A percentile compares a stretch with the other conserved stretches of the same genome.
phyloP scores from a whole-genome alignment of 2,329 filamentous ascomycete genomes.

The Penicillium verrucosum region DNA sequence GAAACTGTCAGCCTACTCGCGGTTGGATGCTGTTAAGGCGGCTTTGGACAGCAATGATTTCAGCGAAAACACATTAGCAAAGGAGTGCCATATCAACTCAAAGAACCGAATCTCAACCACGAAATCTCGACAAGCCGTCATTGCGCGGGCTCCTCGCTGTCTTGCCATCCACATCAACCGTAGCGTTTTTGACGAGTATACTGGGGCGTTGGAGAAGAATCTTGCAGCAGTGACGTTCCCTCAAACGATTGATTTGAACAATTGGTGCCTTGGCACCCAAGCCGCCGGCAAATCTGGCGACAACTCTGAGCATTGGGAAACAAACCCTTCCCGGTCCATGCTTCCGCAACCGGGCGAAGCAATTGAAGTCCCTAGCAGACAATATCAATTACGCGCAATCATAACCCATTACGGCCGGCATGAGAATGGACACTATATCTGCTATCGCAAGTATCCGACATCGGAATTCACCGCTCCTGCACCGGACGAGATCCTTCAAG shows the following conservation, averaged over 20 bases:
- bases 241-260: conserved; percentile 66
- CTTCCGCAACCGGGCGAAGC: conserved; percentile 60
- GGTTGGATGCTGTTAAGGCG: conserved; percentile 64
- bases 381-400: conserved; percentile 78
- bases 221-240: conserved; percentile 76
- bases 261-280: conserved; percentile 75
- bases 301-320: conserved; percentile 64
- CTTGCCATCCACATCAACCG: conserved; percentile 86
- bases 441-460: conserved; percentile 69
- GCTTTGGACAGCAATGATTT: conserved; percentile 79
- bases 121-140: conserved; percentile 84
- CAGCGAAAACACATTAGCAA: conserved; percentile 62
- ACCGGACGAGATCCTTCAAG: conserved; percentile 32
- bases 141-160: conserved; percentile 76
- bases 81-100: conserved; percentile 63
- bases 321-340: conserved; percentile 70
- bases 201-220: conserved; percentile 79
- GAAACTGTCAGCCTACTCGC: conserved; percentile 43
- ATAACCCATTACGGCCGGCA: conserved; percentile 88
- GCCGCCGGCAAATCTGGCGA: conserved; percentile 30
- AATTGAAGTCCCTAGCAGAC: conserved; percentile 43
- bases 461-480: conserved; percentile 34
- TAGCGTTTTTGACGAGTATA: conserved; percentile 82
- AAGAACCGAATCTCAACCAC: conserved; percentile 70
- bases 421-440: conserved; percentile 94